These are phyloP conservation scores for Cryoendolithus antarcticus DNA, from an alignment of 2,329 filamentous ascomycete species.

Conservation along the genomic window DNA sequence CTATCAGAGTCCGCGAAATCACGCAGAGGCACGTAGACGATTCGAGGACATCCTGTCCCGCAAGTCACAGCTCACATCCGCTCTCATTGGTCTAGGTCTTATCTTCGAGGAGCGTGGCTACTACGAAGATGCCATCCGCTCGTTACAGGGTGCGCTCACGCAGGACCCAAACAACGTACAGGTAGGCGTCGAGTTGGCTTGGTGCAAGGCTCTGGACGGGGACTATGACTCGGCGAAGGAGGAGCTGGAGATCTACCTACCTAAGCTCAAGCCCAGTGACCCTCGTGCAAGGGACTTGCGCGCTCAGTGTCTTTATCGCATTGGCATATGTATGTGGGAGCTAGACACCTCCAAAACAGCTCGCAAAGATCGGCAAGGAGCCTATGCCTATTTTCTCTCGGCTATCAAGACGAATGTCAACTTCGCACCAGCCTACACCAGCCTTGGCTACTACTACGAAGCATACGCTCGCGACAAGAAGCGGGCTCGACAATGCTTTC, in stretches of 20 bases:
- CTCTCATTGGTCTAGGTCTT: slow-evolving; percentile 78
- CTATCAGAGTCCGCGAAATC: slow-evolving; percentile 79
- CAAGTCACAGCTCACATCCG: slow-evolving; percentile 63
- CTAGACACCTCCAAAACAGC: slow-evolving; percentile 60
- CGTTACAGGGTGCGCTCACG: slow-evolving; percentile 61
- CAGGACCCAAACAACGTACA: slow-evolving; percentile 63
- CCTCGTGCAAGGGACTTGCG: slow-evolving; percentile 57
- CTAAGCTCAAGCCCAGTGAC: slow-evolving; percentile 50
- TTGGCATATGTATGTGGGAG: slow-evolving; percentile 81
- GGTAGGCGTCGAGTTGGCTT: slow-evolving; percentile 76
- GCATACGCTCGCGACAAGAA: slow-evolving; percentile 83
- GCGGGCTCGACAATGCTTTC: slow-evolving; percentile 81
- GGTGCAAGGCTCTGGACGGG: slow-evolving; percentile 77
- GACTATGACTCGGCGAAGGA: slow-evolving; percentile 56
- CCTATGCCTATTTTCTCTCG: slow-evolving; percentile 72
- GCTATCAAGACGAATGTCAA: slow-evolving; percentile 78
- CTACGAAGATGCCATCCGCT: slow-evolving; percentile 67
- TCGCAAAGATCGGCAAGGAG: slow-evolving; percentile 66
- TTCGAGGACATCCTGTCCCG: slow-evolving; percentile 71
- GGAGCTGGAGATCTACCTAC: slow-evolving; percentile 59
- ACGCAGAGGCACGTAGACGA: slow-evolving; percentile 72
- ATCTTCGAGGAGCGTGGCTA: slow-evolving; percentile 92
- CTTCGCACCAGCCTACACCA: slow-evolving; percentile 83
- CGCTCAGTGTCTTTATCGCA: slow-evolving; percentile 72
- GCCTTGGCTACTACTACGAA: slow-evolving; percentile 76